Evolutionary conservation across 805 yeast genomes (phyloP).

Genomic region (Lachancea fermentati): DNA sequence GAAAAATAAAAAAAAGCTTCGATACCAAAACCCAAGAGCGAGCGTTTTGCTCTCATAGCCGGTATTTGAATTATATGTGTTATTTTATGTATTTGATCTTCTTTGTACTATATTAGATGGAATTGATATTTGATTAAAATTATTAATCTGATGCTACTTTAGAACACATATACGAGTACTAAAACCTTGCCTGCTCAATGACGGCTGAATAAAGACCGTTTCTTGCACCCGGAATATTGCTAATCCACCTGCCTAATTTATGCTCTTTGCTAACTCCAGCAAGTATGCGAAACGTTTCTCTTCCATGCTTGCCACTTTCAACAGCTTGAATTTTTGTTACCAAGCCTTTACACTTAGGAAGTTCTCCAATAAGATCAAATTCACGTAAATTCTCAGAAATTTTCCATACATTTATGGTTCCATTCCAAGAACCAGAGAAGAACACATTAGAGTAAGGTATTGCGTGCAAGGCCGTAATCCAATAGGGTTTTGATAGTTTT

Average conservation of each 20-base stretch:
- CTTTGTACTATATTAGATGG: conserved; percentile 1
- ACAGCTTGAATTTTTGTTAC: conserved; percentile 58
- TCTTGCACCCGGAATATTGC: conserved; percentile 57
- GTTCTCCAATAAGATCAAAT: conserved; percentile 50
- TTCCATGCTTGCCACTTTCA: conserved; percentile 47
- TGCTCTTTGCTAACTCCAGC: conserved; percentile 81
- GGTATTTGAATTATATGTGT: neutral
- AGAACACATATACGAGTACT: conserved; percentile 2
- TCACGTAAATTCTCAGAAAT: conserved; percentile 57
- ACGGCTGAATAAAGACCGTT: conserved; percentile 62
- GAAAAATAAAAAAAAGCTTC: neutral
- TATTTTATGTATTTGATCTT: conserved; percentile 1
- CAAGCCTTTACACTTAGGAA: conserved; percentile 61
- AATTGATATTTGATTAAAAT: neutral
- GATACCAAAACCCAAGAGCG: neutral
- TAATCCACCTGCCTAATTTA: conserved; percentile 81
- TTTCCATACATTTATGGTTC: conserved; percentile 73
- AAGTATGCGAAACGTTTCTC: conserved; percentile 48
- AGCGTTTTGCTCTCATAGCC: neutral
- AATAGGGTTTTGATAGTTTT: conserved; percentile 57
- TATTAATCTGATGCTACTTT: conserved; percentile 1
- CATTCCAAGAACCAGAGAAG: conserved; percentile 85
- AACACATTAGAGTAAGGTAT: conserved; percentile 82
- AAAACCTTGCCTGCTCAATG: conserved; percentile 36
- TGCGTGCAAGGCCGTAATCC: conserved; percentile 78